Evolutionary conservation across 495 filamentous ascomycete species (phyloP).

Genomic region (Pyrenula aspistea): DNA sequence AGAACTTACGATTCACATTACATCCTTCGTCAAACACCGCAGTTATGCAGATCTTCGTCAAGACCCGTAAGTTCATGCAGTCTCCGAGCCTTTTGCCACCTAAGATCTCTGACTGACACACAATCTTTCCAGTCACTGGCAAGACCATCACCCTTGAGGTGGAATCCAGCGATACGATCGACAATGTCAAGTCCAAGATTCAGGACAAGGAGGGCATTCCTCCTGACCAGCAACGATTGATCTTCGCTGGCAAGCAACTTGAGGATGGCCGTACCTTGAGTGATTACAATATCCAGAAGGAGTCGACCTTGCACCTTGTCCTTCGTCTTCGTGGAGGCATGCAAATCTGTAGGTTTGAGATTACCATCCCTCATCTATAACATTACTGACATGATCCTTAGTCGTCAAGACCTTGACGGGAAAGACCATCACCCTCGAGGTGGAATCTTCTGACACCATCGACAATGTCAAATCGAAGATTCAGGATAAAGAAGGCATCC

Average conservation of each 20-base stretch:
- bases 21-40: conserved; percentile 4
- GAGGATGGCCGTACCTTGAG: conserved; percentile 93
- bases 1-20: conserved; percentile 2
- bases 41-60: conserved; percentile 96
- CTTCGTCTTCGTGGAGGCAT: conserved; percentile 97
- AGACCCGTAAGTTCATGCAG: conserved; percentile 63
- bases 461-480: conserved; percentile 86
- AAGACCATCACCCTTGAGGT: conserved; percentile 99
- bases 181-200: conserved; percentile 98
- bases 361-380: neutral
- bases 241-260: conserved; percentile 97
- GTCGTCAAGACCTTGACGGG: conserved; percentile 87
- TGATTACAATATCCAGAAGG: conserved; percentile 99
- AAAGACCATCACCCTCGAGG: conserved; percentile 97
- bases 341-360: conserved; percentile 74
- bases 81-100: conserved; percentile 9
- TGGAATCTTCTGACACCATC: conserved; percentile 91
- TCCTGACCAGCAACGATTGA: conserved; percentile 94
- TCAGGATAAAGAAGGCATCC: conserved; percentile 69
- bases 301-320: conserved; percentile 88
- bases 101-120: conserved; percentile 7
- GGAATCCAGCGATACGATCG: conserved; percentile 94
- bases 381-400: conserved; percentile 16
- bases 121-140: conserved; percentile 54
- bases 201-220: conserved; percentile 99